Evolutionary conservation across 352 stramenopile genomes (phyloP), one percentile per base, ranked within the genome.

Genomic region (Phytophthora citricola): DNA sequence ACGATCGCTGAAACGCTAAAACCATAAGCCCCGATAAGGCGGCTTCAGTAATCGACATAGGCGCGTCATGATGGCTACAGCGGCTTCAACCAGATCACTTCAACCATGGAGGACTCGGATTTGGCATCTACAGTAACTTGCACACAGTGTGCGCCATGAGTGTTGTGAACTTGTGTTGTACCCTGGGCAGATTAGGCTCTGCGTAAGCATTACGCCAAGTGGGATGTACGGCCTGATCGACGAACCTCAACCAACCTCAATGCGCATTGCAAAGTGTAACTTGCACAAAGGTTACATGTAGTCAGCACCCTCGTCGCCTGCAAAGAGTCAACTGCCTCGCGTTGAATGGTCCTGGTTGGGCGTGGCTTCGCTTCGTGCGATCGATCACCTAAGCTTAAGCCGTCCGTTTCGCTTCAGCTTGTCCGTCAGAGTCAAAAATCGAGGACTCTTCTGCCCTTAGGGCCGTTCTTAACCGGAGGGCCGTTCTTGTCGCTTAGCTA

Each of bases 61-160:
- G 52, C 11, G 61, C 45, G 53, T 69, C 61, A 69, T 44, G 31
- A 69, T 53, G 38, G 43, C 32, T 62, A 62, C 58, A 52, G 39
- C 48, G 6, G 47, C 47, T 54, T 32, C 22, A 43, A 22, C 38
- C 38, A 36, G 8, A 14, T 14, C 8, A 43, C 38, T 43, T 22
- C 38, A 43, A 43, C 38, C 38, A 43, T 41, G 10, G 36, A 41
- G 15, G 36, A 41, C 12, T 26, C 24, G 24, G 24, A 26, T 26
- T 26, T 26, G 24, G 24, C 24, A 26, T 26, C 24, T 26, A 26
- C 24, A 26, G 24, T 26, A 26, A 26, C 24, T 26, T 26, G 24
- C 24, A 26, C 24, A 26, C 24, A 26, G 24, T 26, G 24, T 26
- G 24, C 24, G 24, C 24, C 24, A 26, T 4, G 24, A 26, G 24